Evolutionary conservation across 352 stramenopile species (phyloP).

Genomic region (Halophytophthora polymorphica): DNA sequence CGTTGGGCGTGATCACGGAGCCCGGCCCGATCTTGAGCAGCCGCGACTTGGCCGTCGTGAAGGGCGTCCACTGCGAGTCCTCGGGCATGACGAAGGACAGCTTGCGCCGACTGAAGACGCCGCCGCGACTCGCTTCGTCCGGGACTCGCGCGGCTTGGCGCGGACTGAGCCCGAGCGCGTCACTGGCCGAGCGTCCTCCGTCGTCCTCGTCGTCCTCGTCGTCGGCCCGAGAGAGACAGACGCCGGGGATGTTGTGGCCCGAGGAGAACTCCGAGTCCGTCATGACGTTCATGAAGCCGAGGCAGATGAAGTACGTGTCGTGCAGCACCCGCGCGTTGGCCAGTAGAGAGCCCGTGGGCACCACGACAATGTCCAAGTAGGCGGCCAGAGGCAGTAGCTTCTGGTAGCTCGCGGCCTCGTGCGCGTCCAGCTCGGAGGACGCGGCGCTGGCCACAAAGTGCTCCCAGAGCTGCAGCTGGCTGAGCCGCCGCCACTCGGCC

Average conservation of each 20-base stretch:
- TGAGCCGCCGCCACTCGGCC: conserved; percentile 61
- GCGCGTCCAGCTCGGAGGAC: conserved; percentile 24
- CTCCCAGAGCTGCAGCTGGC: conserved; percentile 63
- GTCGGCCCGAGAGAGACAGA: conserved; percentile 20
- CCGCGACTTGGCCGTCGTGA: conserved; percentile 55
- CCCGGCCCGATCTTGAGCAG: conserved; percentile 74
- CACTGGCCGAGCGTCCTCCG: no score
- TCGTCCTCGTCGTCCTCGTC: conserved; percentile 5
- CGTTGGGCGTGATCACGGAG: conserved; percentile 67
- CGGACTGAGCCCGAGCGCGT: no score
- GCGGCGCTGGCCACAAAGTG: conserved; percentile 42
- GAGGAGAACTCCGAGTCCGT: conserved; percentile 63
- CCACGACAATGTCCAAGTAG: conserved; percentile 57
- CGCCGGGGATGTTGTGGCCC: conserved; percentile 52
- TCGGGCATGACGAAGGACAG: conserved; percentile 42
- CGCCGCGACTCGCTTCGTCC: not conserved
- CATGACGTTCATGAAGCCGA: conserved; percentile 72
- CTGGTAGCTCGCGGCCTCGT: conserved; percentile 26
- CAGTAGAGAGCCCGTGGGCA: conserved; percentile 39
- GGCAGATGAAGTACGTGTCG: conserved; percentile 79
- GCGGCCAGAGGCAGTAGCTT: conserved; percentile 57
- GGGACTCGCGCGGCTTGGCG: no score
- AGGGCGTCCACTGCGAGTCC: conserved; percentile 59
- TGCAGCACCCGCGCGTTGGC: conserved; percentile 31
- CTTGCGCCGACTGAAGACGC: conserved; percentile 20